Base-by-base conservation (phyloP, 2,329 filamentous ascomycete species). In the Orbilia javanica region DNA sequence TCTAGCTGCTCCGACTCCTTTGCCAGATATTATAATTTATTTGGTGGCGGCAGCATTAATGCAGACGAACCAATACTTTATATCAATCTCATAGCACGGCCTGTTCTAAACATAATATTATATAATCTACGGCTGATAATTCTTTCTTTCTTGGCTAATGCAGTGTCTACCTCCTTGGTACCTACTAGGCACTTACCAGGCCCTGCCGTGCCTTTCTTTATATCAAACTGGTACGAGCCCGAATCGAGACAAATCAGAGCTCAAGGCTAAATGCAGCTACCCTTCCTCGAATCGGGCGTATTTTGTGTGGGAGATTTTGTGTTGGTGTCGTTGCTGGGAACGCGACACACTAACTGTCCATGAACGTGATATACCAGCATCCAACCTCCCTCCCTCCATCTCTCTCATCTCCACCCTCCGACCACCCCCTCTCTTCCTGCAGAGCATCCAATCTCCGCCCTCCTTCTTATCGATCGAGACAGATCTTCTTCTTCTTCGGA, bases 361-460 rank as follows among this genome's bases (percentile, higher is more conserved):
- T 31, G 53, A 60, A 60, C 53, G 53, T 60, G 53, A 60, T 60
- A 60, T 60, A 57, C 64, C 50, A 68, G 39, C 64, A 46, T 68
- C 64, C 64, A 68, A 53, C 44, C 53, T 60, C 53, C 53, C 46
- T 52, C 42, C 62, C 31, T 46, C 44, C 27, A 36, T 10, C 42
- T 55, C 65, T 62, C 66, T 44, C 44, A 29, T 31, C 66, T 48
- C 52, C 36, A 57, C 52, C 66, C 76, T 63, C 76, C 74, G 75
- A 69, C 76, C 77, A 63, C 53, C 60, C 48, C 48, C 79, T 52
- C 77, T 53, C 67, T 72, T 60, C 50, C 62, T 67, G 63, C 52
- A 44, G 42, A 62, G 31, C 44, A 34, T 39, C 66, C 36, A 63
- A 36, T 64, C 27, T 50, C 52, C 34, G 50, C 57, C 70, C 68